Evolutionary conservation across 257 asterid genomes (phyloP), one percentile per base, ranked within the genome.

Genomic region (Osmanthus fragrans): DNA sequence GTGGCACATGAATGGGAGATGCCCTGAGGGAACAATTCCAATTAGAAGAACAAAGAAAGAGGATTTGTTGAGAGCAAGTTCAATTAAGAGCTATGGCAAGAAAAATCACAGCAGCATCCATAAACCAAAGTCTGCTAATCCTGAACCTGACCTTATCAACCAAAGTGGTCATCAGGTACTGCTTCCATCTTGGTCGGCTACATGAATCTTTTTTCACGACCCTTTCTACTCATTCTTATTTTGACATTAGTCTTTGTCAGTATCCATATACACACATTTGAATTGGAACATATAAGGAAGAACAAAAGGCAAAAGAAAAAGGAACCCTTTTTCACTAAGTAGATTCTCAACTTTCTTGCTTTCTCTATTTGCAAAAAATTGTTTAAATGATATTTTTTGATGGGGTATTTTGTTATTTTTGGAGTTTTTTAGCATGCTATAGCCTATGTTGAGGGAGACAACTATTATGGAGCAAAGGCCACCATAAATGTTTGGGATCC

Each of bases 401-500:
- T 9, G 25, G 63, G 51, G 30, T 71, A 34, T 72, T 79, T 83
- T 87, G 79, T 85, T 85, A 63, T 76, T 73, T 42, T 90, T 83
- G 94, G 94, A 86, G 91, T 81, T 79, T 29, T 92, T 81, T 80
- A 94, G 98, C 94, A 88, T 84, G 98, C 97, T 80, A 85, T 89
- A 84, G 97, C 95, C 63, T 90, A 85, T 81, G 92, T 90, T 73
- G 91, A 90, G 82, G 96, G 97, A 82, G 96, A 67, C 78, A 77
- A 80, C 39, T 94, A 92, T 56, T 94, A 88, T 73, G 98, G 98
- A 78, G 97, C 97, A 84, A 92, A 92, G 84, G 97, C 96, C 33
- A 86, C 96, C 1, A 87, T 94, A 73, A 94, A 90, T 71, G 97
- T 94, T 16, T 94, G 98, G 98, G 87, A 87, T 76, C 98, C 98